phyloP scores from a whole-genome alignment of 2,329 filamentous ascomycete genomes.

The Diplodia mutila region DNA sequence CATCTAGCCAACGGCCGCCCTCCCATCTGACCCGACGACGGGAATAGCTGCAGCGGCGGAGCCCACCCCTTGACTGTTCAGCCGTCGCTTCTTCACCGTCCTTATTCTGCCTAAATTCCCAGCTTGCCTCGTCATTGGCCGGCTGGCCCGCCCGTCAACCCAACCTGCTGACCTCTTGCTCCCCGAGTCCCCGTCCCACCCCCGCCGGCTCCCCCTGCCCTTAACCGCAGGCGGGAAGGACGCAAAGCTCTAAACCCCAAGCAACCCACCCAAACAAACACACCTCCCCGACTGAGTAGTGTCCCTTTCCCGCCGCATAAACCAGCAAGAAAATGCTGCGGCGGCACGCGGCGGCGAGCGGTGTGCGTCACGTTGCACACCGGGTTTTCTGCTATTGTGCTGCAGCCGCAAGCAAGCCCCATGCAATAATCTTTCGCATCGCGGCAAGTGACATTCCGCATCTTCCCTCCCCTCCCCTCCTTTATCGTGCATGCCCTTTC shows the following conservation, averaged over 20 bases:
- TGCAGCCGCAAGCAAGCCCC: not conserved
- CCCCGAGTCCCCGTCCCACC: not conserved
- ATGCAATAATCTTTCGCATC: not conserved
- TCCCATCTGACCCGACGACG: slow-evolving; percentile 11
- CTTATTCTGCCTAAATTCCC: slow-evolving; percentile 11
- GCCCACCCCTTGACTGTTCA: not conserved
- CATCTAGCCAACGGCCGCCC: not conserved
- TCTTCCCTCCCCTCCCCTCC: no score
- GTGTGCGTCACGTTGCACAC: not conserved
- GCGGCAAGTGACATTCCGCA: not conserved
- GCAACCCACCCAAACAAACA: no score
- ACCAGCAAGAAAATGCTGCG: no score
- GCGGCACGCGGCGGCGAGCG: not conserved
- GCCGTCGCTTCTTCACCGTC: not conserved
- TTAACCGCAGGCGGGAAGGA: not conserved
- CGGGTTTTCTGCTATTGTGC: not conserved
- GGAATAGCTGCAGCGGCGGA: not conserved
- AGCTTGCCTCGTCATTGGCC: not conserved
- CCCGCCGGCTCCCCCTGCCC: not conserved
- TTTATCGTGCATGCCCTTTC: no score
- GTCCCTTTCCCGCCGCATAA: not conserved
- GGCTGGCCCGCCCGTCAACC: not conserved
- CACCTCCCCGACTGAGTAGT: not conserved
- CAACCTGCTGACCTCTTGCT: not conserved
- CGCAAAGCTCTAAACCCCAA: not conserved